Evolutionary conservation across 2,329 filamentous ascomycete genomes (phyloP), one percentile per base, ranked within the genome.

Genomic region (Colletotrichum higginsianum): DNA sequence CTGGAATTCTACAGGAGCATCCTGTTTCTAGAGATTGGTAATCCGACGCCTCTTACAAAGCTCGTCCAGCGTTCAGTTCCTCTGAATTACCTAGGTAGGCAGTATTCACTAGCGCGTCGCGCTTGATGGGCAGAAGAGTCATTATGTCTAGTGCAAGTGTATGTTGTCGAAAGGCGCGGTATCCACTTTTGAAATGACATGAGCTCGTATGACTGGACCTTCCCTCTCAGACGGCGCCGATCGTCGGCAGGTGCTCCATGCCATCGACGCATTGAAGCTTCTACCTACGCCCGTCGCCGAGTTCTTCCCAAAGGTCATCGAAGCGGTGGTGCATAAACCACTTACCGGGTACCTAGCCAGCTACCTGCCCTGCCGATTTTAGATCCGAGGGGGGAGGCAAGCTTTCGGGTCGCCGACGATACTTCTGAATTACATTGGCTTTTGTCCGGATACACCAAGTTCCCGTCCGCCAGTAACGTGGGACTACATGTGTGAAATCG

Each of bases 61-160:
- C 35, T 38, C 35, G 9, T 38, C 35, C 35, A 38, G 35, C 35
- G 35, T 38, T 38, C 35, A 38, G 35, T 38, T 38, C 35, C 9
- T 38, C 35, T 38, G 8, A 38, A 8, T 8, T 38, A 1, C 35
- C 35, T 11, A 11, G 8, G 35, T 38, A 38, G 35, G 35, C 35
- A 11, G 35, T 38, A 3, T 23, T 30, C 30, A 42, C 26, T 70
- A 61, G 67, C 50, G 67, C 42, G 21, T 38, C 16, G 47, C n/a
- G 21, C 60, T 62, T 52, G 60, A n/a, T 67, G 42, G 21, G 50
- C 26, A 18, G 42, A 49, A 53, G 63, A 71, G 67, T 67, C 67
- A 71, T 50, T 64, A 46, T 67, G 67, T 71, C 56, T 61, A 67
- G 38, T 26, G n/a, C 67, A 71, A 71, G 21, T 26, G n/a, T 13